Percentiles rank a stretch among this genome's conserved stretches.
Conservation (phyloP, 192 early-diverging fungal genomes). For the Umbelopsis sp. region DNA sequence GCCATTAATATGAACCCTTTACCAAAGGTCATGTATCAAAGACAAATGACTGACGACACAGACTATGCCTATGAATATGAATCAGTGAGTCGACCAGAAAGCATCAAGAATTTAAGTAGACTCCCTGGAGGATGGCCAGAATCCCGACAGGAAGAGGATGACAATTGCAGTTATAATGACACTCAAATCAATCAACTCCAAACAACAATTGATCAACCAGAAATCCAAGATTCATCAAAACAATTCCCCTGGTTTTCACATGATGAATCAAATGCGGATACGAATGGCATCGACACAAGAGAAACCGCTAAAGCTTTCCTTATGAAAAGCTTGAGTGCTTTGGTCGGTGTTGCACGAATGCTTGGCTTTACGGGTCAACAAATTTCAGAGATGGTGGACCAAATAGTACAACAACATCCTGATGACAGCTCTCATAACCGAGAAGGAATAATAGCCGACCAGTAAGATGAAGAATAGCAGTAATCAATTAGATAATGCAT, state of each 20-base stretch:
- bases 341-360: slow-evolving; percentile 29
- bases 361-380: slow-evolving; percentile 28
- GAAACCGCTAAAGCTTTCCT: slow-evolving; percentile 23
- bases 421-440: neutral
- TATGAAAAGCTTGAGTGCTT: slow-evolving; percentile 30
- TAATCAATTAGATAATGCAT: neutral
- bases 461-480: neutral
- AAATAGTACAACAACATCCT: slow-evolving; percentile 19
- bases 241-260: neutral
- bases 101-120: neutral
- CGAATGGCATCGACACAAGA: slow-evolving; percentile 5
- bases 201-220: neutral
- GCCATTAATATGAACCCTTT: slow-evolving; percentile 28
- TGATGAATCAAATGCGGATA: neutral
- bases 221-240: neutral
- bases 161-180: neutral
- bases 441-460: neutral
- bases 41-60: neutral
- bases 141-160: slow-evolving; percentile 22
- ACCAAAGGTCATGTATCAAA: slow-evolving; percentile 24
- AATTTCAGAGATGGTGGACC: slow-evolving; percentile 31
- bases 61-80: neutral
- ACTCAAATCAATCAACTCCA: neutral
- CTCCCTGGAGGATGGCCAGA: slow-evolving; percentile 39
- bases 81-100: neutral